Conservation (phyloP, 176 grass and related monocot genomes). For the sorghum (Sorghum bicolor) region Sorghum_bicolor_NCBIv3 NC_012872.2:72630001-72630500, state of each 20-base stretch:
- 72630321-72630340: constrained; percentile 14
- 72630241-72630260: constrained; percentile 24
- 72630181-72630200: constrained; percentile 36
- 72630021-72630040: constrained; percentile 17
- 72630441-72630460: background rate
- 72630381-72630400: constrained; percentile 6
- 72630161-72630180: constrained; percentile 21
- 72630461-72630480: constrained; percentile 1
- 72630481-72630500: background rate
- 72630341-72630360: constrained; percentile 20
- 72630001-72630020: constrained; percentile 1
- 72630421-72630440: background rate
- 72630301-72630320: constrained; percentile 25
- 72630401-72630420: background rate
- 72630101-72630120: constrained; percentile 43
- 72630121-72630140: constrained; percentile 39
- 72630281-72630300: constrained; percentile 41
- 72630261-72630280: constrained; percentile 40
- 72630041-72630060: constrained; percentile 48
- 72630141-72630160: constrained; percentile 53
- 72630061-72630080: constrained; percentile 35
- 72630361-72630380: constrained; percentile 5
- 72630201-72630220: constrained; percentile 45
- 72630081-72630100: constrained; percentile 62
- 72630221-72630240: constrained; percentile 48